phyloP scores from a whole-genome alignment of 2,329 filamentous ascomycete genomes.

The Stachybotrys elegans region DNA sequence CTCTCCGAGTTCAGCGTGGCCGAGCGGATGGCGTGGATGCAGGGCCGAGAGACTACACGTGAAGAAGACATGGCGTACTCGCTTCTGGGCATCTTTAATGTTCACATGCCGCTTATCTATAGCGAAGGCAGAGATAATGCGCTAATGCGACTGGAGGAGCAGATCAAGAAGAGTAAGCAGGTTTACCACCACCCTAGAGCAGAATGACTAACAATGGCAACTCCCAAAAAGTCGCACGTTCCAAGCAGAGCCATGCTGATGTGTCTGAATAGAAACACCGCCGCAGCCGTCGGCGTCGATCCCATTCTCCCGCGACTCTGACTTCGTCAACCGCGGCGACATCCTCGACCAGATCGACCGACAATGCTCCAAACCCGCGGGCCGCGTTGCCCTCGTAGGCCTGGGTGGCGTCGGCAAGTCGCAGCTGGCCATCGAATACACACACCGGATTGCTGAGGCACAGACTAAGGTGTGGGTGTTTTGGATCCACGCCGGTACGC shows the following conservation, averaged over 20 bases:
- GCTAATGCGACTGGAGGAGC: not conserved
- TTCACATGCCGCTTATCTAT: not conserved
- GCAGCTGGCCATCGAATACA: slow-evolving; percentile 11
- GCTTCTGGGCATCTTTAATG: not conserved
- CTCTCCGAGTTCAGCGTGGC: not conserved
- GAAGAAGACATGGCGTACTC: not conserved
- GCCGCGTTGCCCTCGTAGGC: slow-evolving; percentile 25
- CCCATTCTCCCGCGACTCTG: slow-evolving; percentile 23
- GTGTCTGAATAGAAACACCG: not conserved
- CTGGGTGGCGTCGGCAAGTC: slow-evolving; percentile 19
- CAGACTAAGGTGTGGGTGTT: slow-evolving; percentile 19
- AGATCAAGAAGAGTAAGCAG: not conserved
- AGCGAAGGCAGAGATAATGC: not conserved
- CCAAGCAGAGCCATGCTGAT: not conserved
- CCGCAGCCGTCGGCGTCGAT: slow-evolving; percentile 7
- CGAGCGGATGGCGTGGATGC: not conserved
- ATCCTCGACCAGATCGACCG: slow-evolving; percentile 17
- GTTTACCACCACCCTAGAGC: too few relatives aligned
- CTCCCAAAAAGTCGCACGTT: too few relatives aligned
- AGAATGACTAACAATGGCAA: too few relatives aligned
- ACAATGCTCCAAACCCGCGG: slow-evolving; percentile 10
- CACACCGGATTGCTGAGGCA: slow-evolving; percentile 8
- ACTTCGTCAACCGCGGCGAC: slow-evolving; percentile 22
- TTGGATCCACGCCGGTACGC: slow-evolving; percentile 26
- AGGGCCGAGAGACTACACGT: not conserved